These are phyloP conservation scores for Pseudognaphalium luteoalbum DNA, from an alignment of 129 eudicot species.

Conservation along the genomic window DNA sequence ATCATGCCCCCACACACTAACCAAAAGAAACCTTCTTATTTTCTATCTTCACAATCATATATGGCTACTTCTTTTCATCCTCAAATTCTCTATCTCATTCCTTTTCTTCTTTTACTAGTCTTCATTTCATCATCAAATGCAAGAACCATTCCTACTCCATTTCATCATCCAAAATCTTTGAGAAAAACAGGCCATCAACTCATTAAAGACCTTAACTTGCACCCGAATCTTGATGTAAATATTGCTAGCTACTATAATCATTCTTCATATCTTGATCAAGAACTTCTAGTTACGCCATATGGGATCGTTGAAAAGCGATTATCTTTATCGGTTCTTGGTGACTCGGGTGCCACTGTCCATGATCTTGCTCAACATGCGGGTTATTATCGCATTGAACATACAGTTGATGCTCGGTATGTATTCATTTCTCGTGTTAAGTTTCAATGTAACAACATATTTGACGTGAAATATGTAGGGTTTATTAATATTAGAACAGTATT, in stretches of 20 bases:
- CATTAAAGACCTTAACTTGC: slow-evolving; percentile 64
- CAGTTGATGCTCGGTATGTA: slow-evolving; percentile 72
- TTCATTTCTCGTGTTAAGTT: background rate
- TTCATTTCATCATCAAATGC: slow-evolving; percentile 28
- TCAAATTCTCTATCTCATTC: slow-evolving; percentile 36
- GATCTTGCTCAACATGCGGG: slow-evolving; percentile 94
- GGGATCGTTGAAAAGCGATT: slow-evolving; percentile 58
- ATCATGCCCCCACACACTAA: slow-evolving; percentile 32
- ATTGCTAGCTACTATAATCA: slow-evolving; percentile 16
- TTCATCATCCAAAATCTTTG: slow-evolving; percentile 33
- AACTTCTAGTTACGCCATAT: slow-evolving; percentile 23
- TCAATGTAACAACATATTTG: slow-evolving; percentile 13
- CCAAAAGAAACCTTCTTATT: slow-evolving; percentile 26
- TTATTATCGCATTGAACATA: slow-evolving; percentile 62
- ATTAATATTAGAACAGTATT: background rate
- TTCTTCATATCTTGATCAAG: slow-evolving; percentile 20
- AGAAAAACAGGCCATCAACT: slow-evolving; percentile 45
- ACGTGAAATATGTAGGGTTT: background rate
- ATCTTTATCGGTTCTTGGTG: slow-evolving; percentile 41
- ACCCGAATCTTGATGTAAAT: slow-evolving; percentile 62
- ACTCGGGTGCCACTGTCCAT: slow-evolving; percentile 49
- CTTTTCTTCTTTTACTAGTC: slow-evolving; percentile 31
- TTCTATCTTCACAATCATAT: slow-evolving; percentile 17
- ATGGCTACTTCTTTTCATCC: slow-evolving; percentile 41
- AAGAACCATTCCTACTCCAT: slow-evolving; percentile 26